phyloP scores from a whole-genome alignment of 495 filamentous ascomycete species.

The Penicillium crystallinum region DNA sequence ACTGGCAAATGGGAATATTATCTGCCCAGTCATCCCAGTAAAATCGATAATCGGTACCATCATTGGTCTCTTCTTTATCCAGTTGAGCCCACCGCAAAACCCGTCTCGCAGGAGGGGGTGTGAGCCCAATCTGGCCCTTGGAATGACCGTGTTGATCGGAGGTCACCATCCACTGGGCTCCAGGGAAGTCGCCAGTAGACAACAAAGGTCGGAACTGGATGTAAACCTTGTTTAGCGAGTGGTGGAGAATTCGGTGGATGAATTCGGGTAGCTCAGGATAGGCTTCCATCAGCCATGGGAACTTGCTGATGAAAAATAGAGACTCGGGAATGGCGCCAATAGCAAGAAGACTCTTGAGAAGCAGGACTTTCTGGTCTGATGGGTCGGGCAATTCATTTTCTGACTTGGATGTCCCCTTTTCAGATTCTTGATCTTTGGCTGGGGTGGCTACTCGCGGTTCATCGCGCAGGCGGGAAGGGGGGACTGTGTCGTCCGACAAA shows the following conservation, averaged over 20 bases:
- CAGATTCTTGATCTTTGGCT: constrained; percentile 48
- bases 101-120: constrained; percentile 51
- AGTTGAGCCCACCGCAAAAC: constrained; percentile 71
- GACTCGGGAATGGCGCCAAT: constrained; percentile 93
- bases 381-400: constrained; percentile 68
- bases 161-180: constrained; percentile 48
- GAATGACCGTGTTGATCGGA: constrained; percentile 56
- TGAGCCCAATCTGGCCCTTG: constrained; percentile 61
- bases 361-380: constrained; percentile 79
- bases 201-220: constrained; percentile 44
- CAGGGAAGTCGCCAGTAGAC: constrained; percentile 33
- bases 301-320: constrained; percentile 84
- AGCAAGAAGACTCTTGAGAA: constrained; percentile 79
- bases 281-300: constrained; percentile 82
- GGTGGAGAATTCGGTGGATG: constrained; percentile 77
- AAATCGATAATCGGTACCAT: constrained; percentile 74
- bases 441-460: constrained; percentile 42
- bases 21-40: constrained; percentile 99
- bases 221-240: constrained; percentile 70
- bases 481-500: constrained; percentile 74
- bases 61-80: constrained; percentile 66
- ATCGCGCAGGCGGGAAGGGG: constrained; percentile 43
- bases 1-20: constrained; percentile 85
- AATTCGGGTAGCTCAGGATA: constrained; percentile 72
- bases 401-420: constrained; percentile 39